Conservation (phyloP, 768 basidiomycete genomes). For the Saitozyma sp. region DNA sequence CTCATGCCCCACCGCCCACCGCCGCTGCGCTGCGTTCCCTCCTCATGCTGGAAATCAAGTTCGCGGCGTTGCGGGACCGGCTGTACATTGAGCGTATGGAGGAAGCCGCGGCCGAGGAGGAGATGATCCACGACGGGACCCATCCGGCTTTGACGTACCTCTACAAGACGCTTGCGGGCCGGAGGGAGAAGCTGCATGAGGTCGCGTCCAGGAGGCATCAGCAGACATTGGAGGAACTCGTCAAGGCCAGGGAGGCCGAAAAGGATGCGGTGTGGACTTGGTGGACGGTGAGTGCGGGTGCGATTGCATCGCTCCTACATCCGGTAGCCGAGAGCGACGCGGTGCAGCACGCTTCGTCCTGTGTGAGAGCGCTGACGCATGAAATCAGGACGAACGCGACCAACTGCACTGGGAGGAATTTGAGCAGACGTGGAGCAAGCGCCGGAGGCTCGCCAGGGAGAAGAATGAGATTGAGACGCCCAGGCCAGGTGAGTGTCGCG, state of each 20-base stretch:
- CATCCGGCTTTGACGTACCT: slow-evolving; percentile 86
- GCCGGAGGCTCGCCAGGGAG: slow-evolving; percentile 80
- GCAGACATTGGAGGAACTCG: slow-evolving; percentile 66
- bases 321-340: background rate
- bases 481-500: slow-evolving; percentile 60
- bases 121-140: slow-evolving; percentile 69
- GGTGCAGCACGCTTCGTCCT: no score
- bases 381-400: slow-evolving; percentile 67
- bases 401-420: slow-evolving; percentile 83
- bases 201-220: slow-evolving; percentile 73
- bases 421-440: slow-evolving; percentile 82
- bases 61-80: slow-evolving; percentile 78
- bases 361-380: slow-evolving; percentile 1
- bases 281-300: slow-evolving; percentile 70
- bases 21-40: slow-evolving; percentile 83
- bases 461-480: slow-evolving; percentile 76
- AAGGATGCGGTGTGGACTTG: slow-evolving; percentile 81
- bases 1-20: slow-evolving; percentile 30
- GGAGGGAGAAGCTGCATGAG: slow-evolving; percentile 77
- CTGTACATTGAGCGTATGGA: slow-evolving; percentile 96
- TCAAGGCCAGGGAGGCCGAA: slow-evolving; percentile 66
- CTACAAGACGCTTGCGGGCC: slow-evolving; percentile 71
- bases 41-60: slow-evolving; percentile 87
- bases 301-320: slow-evolving; percentile 7
- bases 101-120: slow-evolving; percentile 81